Conservation (phyloP, 202 grass and related monocot species). For the Dendrocalamus latiflorus region DNA sequence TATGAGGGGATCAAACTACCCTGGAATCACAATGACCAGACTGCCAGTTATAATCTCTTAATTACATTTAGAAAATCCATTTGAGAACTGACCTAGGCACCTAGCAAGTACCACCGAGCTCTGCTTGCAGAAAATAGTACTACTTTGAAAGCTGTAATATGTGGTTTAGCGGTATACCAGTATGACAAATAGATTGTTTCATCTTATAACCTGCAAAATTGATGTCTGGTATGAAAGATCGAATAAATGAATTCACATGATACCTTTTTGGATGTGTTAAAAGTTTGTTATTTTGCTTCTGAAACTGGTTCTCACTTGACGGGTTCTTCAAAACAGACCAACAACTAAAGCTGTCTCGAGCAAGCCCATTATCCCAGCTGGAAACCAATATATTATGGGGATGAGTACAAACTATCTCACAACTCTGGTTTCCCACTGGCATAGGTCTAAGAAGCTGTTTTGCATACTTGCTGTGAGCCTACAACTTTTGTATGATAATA, state of each 20-base stretch:
- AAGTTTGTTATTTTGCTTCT: neutral
- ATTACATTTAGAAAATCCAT: neutral
- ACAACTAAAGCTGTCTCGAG: neutral
- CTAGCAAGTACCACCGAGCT: neutral
- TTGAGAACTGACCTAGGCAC: neutral
- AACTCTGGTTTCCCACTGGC: neutral
- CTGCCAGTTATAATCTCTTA: neutral
- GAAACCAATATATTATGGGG: neutral
- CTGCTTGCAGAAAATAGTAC: neutral
- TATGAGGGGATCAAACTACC: neutral
- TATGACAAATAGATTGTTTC: neutral
- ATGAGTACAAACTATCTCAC: neutral
- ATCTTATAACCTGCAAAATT: constrained; percentile 4
- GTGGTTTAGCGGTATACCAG: neutral
- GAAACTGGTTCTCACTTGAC: neutral
- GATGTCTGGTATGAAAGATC: neutral
- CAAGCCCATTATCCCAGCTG: neutral
- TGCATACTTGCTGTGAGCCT: neutral
- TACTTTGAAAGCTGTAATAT: neutral
- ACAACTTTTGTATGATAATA: neutral
- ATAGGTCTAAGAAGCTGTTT: constrained; percentile 7
- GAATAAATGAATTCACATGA: neutral
- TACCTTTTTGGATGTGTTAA: neutral
- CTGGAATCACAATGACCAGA: constrained; percentile 12
- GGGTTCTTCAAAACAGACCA: neutral